Percentiles rank a stretch among this genome's conserved stretches.
These are phyloP conservation scores for Stenogyne calaminthoides DNA, from an alignment of 305 asterid species.

Conservation along the genomic window DNA sequence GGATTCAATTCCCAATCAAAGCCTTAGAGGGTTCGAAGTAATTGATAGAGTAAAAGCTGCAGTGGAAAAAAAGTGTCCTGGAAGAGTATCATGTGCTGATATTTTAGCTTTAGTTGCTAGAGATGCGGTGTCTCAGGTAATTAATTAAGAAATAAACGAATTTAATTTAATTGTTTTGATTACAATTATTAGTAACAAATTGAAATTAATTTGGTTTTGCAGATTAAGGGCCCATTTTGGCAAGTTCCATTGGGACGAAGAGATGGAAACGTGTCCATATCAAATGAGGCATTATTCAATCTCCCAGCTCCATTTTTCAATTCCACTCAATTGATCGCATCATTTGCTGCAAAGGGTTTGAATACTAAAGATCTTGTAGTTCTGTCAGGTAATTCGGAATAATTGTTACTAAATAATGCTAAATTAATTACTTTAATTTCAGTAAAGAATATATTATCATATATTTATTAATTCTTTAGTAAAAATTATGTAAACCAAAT, in stretches of 20 bases:
- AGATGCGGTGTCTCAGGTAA: constrained; percentile 50
- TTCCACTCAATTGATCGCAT: constrained; percentile 44
- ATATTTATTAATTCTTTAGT: too few species aligned
- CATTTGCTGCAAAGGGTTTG: constrained; percentile 56
- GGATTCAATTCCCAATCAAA: constrained; percentile 50
- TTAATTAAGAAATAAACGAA: too few species aligned
- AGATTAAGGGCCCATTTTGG: constrained; percentile 76
- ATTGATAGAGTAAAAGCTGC: constrained; percentile 50
- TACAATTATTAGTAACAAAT: not conserved
- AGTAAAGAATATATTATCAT: too few species aligned
- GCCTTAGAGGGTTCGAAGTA: constrained; percentile 49
- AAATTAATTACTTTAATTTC: too few species aligned
- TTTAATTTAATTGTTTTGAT: too few species aligned
- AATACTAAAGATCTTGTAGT: constrained; percentile 60
- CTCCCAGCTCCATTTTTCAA: constrained; percentile 61
- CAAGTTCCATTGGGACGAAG: constrained; percentile 66
- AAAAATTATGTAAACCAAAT: too few species aligned
- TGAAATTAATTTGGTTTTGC: not conserved
- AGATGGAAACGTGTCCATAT: constrained; percentile 60
- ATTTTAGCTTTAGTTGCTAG: constrained; percentile 50
- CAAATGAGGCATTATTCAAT: constrained; percentile 44
- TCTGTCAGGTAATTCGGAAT: constrained; percentile 76
- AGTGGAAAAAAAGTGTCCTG: constrained; percentile 45
- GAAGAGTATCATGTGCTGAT: constrained; percentile 56
- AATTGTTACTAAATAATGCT: too few species aligned